Evolutionary conservation across 2,329 filamentous ascomycete genomes (phyloP).

Genomic region (Trichoderma semiorbis): DNA sequence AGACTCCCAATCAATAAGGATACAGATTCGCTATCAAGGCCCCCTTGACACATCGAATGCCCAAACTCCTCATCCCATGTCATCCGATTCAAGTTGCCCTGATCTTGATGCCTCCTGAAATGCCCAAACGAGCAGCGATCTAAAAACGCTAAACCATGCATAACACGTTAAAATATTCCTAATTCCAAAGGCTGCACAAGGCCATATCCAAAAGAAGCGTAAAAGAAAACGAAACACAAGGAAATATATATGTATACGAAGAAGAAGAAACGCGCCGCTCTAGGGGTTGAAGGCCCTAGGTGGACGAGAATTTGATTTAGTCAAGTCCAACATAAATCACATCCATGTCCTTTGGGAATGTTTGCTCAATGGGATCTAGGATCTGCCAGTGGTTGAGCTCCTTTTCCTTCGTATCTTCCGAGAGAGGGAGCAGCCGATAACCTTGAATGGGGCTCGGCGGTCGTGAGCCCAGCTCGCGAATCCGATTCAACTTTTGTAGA

Average conservation of each 20-base stretch:
- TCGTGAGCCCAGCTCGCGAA: slow-evolving; percentile 33
- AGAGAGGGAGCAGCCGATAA: slow-evolving; percentile 30
- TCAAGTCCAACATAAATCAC: slow-evolving; percentile 32
- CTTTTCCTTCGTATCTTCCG: slow-evolving; percentile 28
- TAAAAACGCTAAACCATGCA: slow-evolving; percentile 22
- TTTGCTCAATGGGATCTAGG: slow-evolving; percentile 32
- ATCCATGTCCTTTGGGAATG: slow-evolving; percentile 38
- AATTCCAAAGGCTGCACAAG: background rate
- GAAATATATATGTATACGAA: background rate
- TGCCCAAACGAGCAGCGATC: slow-evolving; percentile 17
- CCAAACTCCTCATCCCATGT: slow-evolving; percentile 7
- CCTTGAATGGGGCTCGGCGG: slow-evolving; percentile 29
- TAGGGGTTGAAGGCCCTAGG: background rate
- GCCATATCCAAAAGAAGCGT: background rate
- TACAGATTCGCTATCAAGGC: slow-evolving; percentile 7
- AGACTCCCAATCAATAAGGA: slow-evolving; percentile 6
- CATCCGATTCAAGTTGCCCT: slow-evolving; percentile 21
- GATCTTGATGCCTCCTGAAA: slow-evolving; percentile 20
- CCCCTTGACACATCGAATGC: slow-evolving; percentile 9
- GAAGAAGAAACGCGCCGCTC: background rate
- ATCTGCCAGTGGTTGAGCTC: slow-evolving; percentile 35
- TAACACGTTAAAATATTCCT: slow-evolving; percentile 10
- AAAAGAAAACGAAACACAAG: background rate
- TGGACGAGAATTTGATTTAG: slow-evolving; percentile 22
- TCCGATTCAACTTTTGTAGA: slow-evolving; percentile 33